Percentiles rank a stretch among this genome's conserved stretches.
Conservation (phyloP, 2,329 filamentous ascomycete species). For the Hypoxylon sp. region DNA sequence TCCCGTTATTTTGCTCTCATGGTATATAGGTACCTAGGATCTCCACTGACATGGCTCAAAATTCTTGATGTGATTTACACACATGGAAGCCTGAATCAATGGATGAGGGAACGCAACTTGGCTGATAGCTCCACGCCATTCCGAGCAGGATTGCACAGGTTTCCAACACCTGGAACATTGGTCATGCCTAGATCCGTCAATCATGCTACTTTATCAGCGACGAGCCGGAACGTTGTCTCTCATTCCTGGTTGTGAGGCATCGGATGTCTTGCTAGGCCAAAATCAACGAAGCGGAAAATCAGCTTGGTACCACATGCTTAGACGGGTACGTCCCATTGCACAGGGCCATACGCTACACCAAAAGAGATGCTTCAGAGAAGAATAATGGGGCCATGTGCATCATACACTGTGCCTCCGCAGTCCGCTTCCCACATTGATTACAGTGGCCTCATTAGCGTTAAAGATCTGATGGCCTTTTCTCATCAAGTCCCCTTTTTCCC, state of each 20-base stretch:
- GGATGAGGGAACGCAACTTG: conserved; percentile 19
- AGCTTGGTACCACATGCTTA: conserved; percentile 40
- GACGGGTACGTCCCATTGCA: conserved; percentile 39
- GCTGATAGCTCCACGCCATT: conserved; percentile 33
- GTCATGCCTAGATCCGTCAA: conserved; percentile 41
- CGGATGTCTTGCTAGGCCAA: conserved; percentile 49
- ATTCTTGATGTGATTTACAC: conserved; percentile 19
- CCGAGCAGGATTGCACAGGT: conserved; percentile 36
- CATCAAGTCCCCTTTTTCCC: conserved; percentile 28
- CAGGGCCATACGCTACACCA: conserved; percentile 46
- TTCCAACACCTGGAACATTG: conserved; percentile 34
- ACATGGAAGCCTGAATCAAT: conserved; percentile 9
- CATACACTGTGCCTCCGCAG: conserved; percentile 44
- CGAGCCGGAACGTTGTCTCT: conserved; percentile 46
- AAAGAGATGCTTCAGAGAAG: conserved; percentile 28
- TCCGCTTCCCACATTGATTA: conserved; percentile 27
- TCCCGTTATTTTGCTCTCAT: conserved; percentile 11
- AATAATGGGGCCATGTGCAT: conserved; percentile 30
- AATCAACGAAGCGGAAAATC: conserved; percentile 40
- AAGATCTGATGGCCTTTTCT: conserved; percentile 27
- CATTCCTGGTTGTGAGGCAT: conserved; percentile 50
- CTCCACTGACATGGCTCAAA: conserved; percentile 26
- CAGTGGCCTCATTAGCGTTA: conserved; percentile 27
- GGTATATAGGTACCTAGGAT: conserved; percentile 1
- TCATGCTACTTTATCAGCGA: conserved; percentile 48